phyloP scores from a whole-genome alignment of 1,284 basidiomycete genomes.

The Nidula niveotomentosa region DNA sequence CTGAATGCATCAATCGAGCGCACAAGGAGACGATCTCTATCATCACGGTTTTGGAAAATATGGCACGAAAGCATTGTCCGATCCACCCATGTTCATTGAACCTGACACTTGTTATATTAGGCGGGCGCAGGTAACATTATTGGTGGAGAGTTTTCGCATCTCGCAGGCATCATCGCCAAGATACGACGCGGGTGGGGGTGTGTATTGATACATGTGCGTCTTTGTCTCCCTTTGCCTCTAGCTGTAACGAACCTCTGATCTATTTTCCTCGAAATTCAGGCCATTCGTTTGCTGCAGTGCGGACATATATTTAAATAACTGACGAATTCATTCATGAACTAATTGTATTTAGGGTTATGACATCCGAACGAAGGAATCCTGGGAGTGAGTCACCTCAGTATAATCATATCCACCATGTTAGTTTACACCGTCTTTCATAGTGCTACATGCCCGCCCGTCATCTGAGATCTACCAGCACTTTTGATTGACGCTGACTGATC shows the following conservation, averaged over 20 bases:
- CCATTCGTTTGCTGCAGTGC: conserved; percentile 79
- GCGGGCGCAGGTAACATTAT: conserved; percentile 82
- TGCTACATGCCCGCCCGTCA: conserved; percentile 32
- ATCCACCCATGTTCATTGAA: background rate
- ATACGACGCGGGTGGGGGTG: conserved; percentile 73
- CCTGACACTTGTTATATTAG: conserved; percentile 31
- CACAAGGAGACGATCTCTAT: conserved; percentile 68
- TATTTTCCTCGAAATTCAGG: conserved; percentile 35
- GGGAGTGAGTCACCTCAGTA: conserved; percentile 51
- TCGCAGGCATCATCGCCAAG: conserved; percentile 68
- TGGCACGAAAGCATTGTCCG: conserved; percentile 46
- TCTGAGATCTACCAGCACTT: background rate
- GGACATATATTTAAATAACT: conserved; percentile 10
- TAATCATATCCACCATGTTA: background rate
- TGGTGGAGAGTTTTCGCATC: conserved; percentile 69
- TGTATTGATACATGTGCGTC: conserved; percentile 83
- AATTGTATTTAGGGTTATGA: conserved; percentile 65
- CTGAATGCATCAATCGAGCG: conserved; percentile 74
- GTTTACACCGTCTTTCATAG: conserved; percentile 5
- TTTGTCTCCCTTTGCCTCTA: background rate
- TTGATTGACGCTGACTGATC: background rate
- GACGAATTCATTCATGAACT: background rate
- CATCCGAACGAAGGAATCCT: conserved; percentile 64
- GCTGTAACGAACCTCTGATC: background rate
- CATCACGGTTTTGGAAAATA: conserved; percentile 82